Base-by-base conservation (phyloP, 768 basidiomycete genomes). In the Atractiella rhizophila region DNA sequence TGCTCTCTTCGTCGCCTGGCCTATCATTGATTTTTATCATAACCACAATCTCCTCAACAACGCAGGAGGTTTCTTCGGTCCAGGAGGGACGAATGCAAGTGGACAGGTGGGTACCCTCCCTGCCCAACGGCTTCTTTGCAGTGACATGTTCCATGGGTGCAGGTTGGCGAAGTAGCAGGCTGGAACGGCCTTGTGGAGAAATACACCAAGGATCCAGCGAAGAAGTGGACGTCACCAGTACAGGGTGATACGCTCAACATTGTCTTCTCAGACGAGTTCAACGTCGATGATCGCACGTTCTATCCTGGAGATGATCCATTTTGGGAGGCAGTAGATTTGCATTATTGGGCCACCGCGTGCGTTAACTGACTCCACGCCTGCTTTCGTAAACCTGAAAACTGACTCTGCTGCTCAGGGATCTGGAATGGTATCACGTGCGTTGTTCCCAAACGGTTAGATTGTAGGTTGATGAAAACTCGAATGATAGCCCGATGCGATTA, bases 51-150 rank as follows among this genome's bases (percentile, higher is more conserved):
- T 30, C 29, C 11, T 16, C 29, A 16, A 30, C 29, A 30, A 11
- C n/a, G 29, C 29, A 30, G 29, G n/a, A 11, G 29, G 11, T 11
- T 11, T 16, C 12, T 11, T 16, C 29, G 12, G 29, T 16, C 29
- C 29, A 16, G 86, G 85, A 16, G 77, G 77, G 4, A 73, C 80
- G 50, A 96, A 96, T 51, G 68, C 61, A 13, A 66, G 76, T 0
- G 88, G 88, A 2, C 86, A 94, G 59, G 73, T 94, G 24, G 82
- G 86, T 1, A n/a, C n/a, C n/a, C n/a, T n/a, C n/a, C n/a, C n/a
- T n/a, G n/a, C n/a, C n/a, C n/a, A n/a, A n/a, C n/a, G n/a, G n/a
- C n/a, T n/a, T n/a, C n/a, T n/a, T n/a, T n/a, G n/a, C n/a, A n/a
- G n/a, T n/a, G n/a, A n/a, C n/a, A n/a, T n/a, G n/a, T n/a, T n/a